A percentile compares a stretch with the other conserved stretches of the same genome.
phyloP scores from a whole-genome alignment of 202 grass and related monocot species.

The Zizania palustris region DNA sequence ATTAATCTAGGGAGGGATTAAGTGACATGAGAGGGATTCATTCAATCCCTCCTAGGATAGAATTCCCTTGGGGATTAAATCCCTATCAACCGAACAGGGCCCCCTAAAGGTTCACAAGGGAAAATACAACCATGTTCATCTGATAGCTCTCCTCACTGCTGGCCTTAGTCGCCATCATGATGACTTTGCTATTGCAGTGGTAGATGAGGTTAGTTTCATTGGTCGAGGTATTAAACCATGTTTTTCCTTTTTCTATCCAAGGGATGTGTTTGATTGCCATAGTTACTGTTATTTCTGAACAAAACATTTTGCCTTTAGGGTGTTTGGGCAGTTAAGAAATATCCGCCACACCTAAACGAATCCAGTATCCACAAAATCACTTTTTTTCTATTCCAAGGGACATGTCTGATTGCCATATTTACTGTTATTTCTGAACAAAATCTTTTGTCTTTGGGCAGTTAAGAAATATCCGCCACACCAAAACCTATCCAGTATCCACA shows the following conservation, averaged over 20 bases:
- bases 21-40: too few relatives aligned
- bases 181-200: slow-evolving; percentile 79
- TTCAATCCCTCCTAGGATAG: too few relatives aligned
- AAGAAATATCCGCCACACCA: not conserved
- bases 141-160: slow-evolving; percentile 86
- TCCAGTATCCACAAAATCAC: too few relatives aligned
- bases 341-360: too few relatives aligned
- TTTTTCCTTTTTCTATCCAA: not conserved
- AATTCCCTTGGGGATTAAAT: too few relatives aligned
- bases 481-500: not conserved
- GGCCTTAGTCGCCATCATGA: slow-evolving; percentile 84
- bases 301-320: too few relatives aligned
- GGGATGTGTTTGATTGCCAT: not conserved
- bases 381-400: not conserved
- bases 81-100: too few relatives aligned
- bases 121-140: slow-evolving; percentile 90
- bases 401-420: not conserved
- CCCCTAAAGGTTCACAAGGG: slow-evolving; percentile 99
- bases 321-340: too few relatives aligned
- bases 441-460: not conserved
- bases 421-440: not conserved
- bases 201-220: slow-evolving; percentile 74
- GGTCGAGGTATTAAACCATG: slow-evolving; percentile 1
- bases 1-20: too few relatives aligned
- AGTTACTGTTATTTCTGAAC: not conserved